Base-by-base conservation (phyloP, 257 asterid genomes). In the Lavandula angustifolia region DNA sequence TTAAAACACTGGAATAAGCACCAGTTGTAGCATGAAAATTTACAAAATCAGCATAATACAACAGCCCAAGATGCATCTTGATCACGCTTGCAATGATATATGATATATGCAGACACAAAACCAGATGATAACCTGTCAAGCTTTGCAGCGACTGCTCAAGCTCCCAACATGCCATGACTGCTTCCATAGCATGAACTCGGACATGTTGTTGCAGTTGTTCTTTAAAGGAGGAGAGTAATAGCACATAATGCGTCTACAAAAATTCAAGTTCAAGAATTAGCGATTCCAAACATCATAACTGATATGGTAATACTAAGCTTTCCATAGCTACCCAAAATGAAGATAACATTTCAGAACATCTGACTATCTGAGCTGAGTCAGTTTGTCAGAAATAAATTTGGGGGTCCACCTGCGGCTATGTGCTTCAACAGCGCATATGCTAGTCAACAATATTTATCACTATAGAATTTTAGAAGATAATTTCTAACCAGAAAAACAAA, bases 101-200 rank as follows among this genome's bases (percentile, higher is more conserved):
- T 22, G 27, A 22, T 22, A 22, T 22, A 22, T 22, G 27, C 27
- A 22, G 27, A 22, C 27, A 22, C 27, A 22, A 2, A 22, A 22
- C 27, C 27, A 22, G 27, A 22, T 22, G 27, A 10, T 60, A 27
- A 82, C 92, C 92, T 72, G 92, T 82, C 49, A 85, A 73, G 60
- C 86, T 82, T 66, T 85, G 92, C 50, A 85, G 75, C n/a, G 92
- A 80, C 69, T 85, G 88, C 68, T 85, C 88, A 31, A 85, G 78
- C 74, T 82, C 92, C 92, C 88, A 85, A 76, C 88, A 85, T 14
- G 88, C 87, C 92, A 82, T 82, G 34, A 85, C 88, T 32, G 87
- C 88, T 71, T 85, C 88, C 92, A 82, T 85, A 48, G 92, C 92
- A 60, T 85, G 92, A 60, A 82, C 87, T 31, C 87, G 85, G 27